Base-by-base conservation (phyloP, 768 basidiomycete genomes). In the Boletus rubescentipes region DNA sequence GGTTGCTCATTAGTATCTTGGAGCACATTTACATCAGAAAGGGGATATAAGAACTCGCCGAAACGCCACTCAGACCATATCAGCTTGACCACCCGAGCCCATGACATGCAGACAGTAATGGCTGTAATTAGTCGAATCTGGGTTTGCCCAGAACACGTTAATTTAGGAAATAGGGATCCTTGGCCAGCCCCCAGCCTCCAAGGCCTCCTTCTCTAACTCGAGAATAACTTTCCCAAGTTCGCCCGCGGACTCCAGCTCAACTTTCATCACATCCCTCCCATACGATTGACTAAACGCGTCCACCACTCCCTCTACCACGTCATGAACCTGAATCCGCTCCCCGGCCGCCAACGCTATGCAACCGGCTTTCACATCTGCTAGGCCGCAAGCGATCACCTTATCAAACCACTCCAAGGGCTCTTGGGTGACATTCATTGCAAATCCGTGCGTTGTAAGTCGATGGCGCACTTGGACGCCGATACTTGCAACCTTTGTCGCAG, bases 381-480 rank as follows among this genome's bases (percentile, higher is more conserved):
- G 75, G 4, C 97, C 97, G 69, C 97, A 99, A 2, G 96, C 97
- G 5, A 96, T 84, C 46, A 98, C 80, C 52, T 81, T 75, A 62
- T 89, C 77, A 66, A 99, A 98, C 96, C 96, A 98, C 21, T 74
- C 58, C 23, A 85, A 67, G 5, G 93, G 93, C 58, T 97, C 88
- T 29, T 69, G 72, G 0, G 93, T 92, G 54, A 98, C 77, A 70
- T 99, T 99, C 67, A 98, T 74, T 1, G 94, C 84, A 72, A 99
- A 97, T 1, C 97, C 97, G 68, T 99, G 97, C 23, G 86, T 89
- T 40, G 97, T 96, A 51, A 99, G 80, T 40, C 96, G 83, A 66
- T 98, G 95, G 51, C 94, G 86, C 49, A 98, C 86, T 70, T 98
- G 94, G 48, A 99, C 93, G 40, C 97, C 97, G 48, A 99, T 96